phyloP scores from a whole-genome alignment of 2,329 filamentous ascomycete genomes.

The Herpotrichia juniperi region DNA sequence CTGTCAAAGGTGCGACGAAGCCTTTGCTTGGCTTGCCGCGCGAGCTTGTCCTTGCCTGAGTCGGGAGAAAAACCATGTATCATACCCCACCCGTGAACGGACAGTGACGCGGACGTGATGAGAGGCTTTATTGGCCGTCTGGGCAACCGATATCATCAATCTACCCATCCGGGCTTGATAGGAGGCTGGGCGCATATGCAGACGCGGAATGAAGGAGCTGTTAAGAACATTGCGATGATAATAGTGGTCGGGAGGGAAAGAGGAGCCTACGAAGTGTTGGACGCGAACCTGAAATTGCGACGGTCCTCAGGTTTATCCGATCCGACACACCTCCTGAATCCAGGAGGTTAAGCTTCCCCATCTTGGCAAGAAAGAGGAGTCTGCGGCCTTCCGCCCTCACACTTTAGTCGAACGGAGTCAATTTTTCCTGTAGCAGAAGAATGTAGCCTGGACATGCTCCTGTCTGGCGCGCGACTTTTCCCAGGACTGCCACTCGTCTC shows the following conservation, averaged over 20 bases:
- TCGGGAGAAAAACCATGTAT: not conserved
- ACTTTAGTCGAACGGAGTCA: not conserved
- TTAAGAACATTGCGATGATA: slow-evolving; percentile 1
- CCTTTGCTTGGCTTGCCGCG: slow-evolving; percentile 24
- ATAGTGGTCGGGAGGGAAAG: not conserved
- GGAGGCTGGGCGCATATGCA: slow-evolving; percentile 19
- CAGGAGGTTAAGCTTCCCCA: not conserved
- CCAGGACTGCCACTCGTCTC: not conserved
- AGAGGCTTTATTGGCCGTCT: slow-evolving; percentile 18
- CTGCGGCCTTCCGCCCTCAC: not conserved
- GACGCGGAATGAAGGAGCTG: slow-evolving; percentile 11
- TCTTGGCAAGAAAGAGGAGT: not conserved
- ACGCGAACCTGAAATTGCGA: not conserved
- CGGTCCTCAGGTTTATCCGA: slow-evolving; percentile 3
- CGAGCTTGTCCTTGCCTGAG: not conserved
- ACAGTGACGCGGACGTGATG: slow-evolving; percentile 8
- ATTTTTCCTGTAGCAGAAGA: not conserved
- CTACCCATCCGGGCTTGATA: slow-evolving; percentile 2
- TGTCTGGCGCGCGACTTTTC: not conserved
- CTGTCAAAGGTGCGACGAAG: slow-evolving; percentile 38
- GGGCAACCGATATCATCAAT: slow-evolving; percentile 12
- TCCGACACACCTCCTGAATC: slow-evolving; percentile 2
- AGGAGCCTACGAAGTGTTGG: slow-evolving; percentile 1
- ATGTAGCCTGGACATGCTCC: not conserved
- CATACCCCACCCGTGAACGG: slow-evolving; percentile 1